A percentile compares a stretch with the other conserved stretches of the same genome.
Conservation (phyloP, 2,329 filamentous ascomycete species). For the Paecilomyces sp. region DNA sequence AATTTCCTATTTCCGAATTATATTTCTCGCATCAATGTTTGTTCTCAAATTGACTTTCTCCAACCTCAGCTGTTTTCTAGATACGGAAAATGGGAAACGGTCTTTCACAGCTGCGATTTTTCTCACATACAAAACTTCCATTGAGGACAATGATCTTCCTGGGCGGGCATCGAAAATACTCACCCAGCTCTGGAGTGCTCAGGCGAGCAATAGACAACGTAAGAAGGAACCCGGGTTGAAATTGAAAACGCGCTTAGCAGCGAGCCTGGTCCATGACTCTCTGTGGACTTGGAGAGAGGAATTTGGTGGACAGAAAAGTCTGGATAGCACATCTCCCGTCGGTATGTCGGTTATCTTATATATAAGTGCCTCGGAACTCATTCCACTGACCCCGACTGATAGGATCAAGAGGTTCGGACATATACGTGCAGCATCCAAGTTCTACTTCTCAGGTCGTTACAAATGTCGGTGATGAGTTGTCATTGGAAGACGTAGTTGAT, state of each 20-base stretch:
- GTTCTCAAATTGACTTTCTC: too few species aligned
- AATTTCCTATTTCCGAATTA: too few species aligned
- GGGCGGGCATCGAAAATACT: conserved; percentile 11
- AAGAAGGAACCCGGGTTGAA: conserved; percentile 7
- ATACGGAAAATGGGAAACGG: conserved; percentile 9
- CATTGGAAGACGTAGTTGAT: too few species aligned
- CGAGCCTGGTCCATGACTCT: conserved; percentile 11
- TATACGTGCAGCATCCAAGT: too few species aligned
- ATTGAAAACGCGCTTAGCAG: conserved; percentile 7
- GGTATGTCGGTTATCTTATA: too few species aligned
- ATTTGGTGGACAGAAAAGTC: conserved; percentile 7
- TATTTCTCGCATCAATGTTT: too few species aligned
- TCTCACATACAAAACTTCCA: conserved; percentile 4
- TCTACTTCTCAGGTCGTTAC: too few species aligned
- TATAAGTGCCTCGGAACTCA: too few species aligned
- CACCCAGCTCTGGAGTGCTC: conserved; percentile 10
- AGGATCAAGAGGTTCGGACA: too few species aligned
- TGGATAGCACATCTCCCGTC: too few species aligned
- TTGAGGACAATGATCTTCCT: conserved; percentile 13
- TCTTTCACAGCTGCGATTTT: conserved; percentile 8
- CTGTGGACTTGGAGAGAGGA: conserved; percentile 12
- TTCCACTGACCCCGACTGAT: too few species aligned
- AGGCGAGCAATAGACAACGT: conserved; percentile 1
- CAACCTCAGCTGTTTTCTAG: conserved; percentile 1
- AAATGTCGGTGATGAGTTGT: too few species aligned